Evolutionary conservation across 108 stramenopile genomes (phyloP).

Genomic region (Bacterosira constricta): DNA sequence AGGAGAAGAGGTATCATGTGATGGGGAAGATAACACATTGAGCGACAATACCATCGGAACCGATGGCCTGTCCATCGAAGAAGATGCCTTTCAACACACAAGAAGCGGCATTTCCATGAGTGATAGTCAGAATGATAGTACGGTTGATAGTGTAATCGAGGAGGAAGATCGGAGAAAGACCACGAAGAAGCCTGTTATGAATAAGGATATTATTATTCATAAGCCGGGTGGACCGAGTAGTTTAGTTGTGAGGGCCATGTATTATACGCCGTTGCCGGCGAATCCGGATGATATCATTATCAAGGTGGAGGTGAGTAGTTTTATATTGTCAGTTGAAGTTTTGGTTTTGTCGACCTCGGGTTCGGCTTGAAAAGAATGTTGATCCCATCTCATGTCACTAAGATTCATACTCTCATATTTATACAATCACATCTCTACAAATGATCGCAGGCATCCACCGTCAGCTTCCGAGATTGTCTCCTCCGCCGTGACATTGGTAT

Average conservation of each 20-base stretch:
- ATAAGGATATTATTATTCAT: conserved; percentile 36
- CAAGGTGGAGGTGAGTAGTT: conserved; percentile 50
- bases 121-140: too few species aligned
- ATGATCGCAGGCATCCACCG: conserved; percentile 56
- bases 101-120: too few species aligned
- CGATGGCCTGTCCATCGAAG: too few species aligned
- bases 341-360: not conserved
- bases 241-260: conserved; percentile 31
- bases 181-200: too few species aligned
- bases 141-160: too few species aligned
- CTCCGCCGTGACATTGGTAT: conserved; percentile 54
- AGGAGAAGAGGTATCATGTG: too few species aligned
- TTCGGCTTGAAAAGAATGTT: not conserved
- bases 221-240: conserved; percentile 18
- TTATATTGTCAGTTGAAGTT: not conserved
- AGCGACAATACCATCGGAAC: too few species aligned
- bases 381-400: not conserved
- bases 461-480: conserved; percentile 59
- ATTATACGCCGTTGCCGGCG: conserved; percentile 31
- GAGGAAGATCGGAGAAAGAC: too few species aligned
- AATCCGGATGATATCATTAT: conserved; percentile 41
- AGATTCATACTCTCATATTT: not conserved
- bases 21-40: too few species aligned
- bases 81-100: too few species aligned
- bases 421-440: not conserved